Conservation (phyloP, 2,329 filamentous ascomycete species). For the Ambrosiella cleistominuta region DNA sequence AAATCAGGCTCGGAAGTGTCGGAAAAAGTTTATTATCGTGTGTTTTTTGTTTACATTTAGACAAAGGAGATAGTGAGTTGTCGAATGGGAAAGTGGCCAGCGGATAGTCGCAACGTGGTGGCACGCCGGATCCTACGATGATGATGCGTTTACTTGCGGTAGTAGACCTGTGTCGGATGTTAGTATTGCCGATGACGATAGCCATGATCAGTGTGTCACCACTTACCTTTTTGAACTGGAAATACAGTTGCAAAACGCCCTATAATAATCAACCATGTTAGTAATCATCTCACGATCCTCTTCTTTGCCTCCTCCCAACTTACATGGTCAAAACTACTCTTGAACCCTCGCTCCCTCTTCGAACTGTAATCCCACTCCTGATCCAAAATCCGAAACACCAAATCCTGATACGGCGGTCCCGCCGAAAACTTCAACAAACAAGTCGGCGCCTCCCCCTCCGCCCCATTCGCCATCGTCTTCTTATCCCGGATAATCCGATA, state of each 20-base stretch:
- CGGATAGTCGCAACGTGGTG: no score
- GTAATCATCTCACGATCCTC: background rate
- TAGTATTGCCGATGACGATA: background rate
- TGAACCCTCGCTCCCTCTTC: conserved; percentile 86
- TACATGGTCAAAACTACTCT: conserved; percentile 95
- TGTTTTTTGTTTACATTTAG: no score
- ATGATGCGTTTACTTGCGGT: conserved; percentile 28
- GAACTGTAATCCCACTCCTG: conserved; percentile 98
- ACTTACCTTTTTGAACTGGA: conserved; percentile 91
- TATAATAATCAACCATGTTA: conserved; percentile 22
- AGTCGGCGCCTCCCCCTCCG: conserved; percentile 85
- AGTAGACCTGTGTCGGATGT: conserved; percentile 30
- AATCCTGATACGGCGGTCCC: conserved; percentile 87
- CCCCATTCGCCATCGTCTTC: conserved; percentile 34
- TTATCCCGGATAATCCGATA: conserved; percentile 92
- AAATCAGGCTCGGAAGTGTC: no score
- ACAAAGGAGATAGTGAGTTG: no score
- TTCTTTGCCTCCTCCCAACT: conserved; percentile 17
- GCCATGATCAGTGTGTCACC: no score
- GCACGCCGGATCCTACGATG: no score
- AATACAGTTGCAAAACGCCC: conserved; percentile 91
- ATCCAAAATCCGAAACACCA: conserved; percentile 93
- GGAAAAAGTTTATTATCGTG: no score
- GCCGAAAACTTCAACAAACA: conserved; percentile 92
- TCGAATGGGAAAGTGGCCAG: no score